Evolutionary conservation across 176 grass and related monocot species (phyloP), one percentile per base, ranked within the genome.

Genomic region (Areca catechu): DNA sequence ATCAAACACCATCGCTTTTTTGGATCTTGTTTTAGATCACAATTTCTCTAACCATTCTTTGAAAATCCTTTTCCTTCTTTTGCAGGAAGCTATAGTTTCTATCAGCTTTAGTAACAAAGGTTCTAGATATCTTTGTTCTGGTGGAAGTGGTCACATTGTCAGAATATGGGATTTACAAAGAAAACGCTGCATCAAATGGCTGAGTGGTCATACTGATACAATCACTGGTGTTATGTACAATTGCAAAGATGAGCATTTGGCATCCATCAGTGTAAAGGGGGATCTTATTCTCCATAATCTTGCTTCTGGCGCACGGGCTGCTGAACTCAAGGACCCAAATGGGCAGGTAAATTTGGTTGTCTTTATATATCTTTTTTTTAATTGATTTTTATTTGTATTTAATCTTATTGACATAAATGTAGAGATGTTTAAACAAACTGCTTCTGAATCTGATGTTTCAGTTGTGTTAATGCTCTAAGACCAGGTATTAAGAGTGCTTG

Each of bases 271-370:
- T 60, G 68, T 91, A 69, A 89, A 81, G 51, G 93, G 93, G 25
- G 93, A 98, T 68, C 86, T 98, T 49, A 98, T 98, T 85, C 93
- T 98, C 77, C 93, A 98, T 34, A 92, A 98, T 78, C 93, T 98
- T 82, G 78, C 87, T 73, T 98, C 93, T 53, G 93, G 93, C 65
- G 87, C 87, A 65, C 80, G 87, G 60, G 78, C 87, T 69, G 78
- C 87, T 67, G 93, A 98, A 81, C 82, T 98, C 66, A 88, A 80
- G 67, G 93, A 98, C 63, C 93, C 93, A 91, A 83, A 98, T 78
- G 86, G 87, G 49, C 93, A 98, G 83, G 93, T 92, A 30, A 30
- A 72, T 55, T 71, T 53, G 15, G 5, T 89, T 29, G 27, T 29
- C 27, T 56, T 25, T 52, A n/a, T 65, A 53, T 20, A 19, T 69